Base-by-base conservation (phyloP, 805 yeast species). In the Yarrowia hollandica region DNA sequence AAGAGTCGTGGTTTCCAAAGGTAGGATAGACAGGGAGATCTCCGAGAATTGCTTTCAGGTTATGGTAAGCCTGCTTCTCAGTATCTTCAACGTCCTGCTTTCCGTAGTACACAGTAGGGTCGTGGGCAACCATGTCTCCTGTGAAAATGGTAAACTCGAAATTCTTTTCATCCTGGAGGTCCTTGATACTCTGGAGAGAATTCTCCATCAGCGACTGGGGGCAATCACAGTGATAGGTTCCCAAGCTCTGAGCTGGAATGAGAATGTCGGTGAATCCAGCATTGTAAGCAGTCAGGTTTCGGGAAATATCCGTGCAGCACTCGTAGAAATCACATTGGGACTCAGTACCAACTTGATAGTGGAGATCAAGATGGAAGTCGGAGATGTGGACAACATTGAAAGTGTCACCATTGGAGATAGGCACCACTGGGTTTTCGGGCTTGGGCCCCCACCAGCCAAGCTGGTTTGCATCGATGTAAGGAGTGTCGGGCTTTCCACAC, bases 71-170 rank as follows among this genome's bases (percentile, higher is more conserved):
- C 23, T 69, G 67, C 56, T 74, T 75, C 68, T 85, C 88, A 16
- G 85, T 82, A 23, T 72, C 69, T 60, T 79, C 69, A 30, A 85
- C 79, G 62, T 76, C 74, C 44, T 81, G 76, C 62, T 68, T 70
- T 42, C 79, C 74, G 52, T 79, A 78, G 65, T 78, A 76, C 38
- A 75, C 74, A 15, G 30, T 28, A 10, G 74, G 67, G 59, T 79
- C 82, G 67, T 85, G 91, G 68, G 85, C 90, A 60, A 85, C 85
- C 67, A 84, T 75, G 65, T 85, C 91, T 60, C 90, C 90, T 3
- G 90, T 85, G 75, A 85, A 85, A 30, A 85, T 69, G 1, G 85
- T 77, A 66, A 85, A 85, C 52, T 83, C 84, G 64, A 79, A 84
- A 33, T 76, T 61, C 37, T 72, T 66, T 6, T 69, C 64, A 10